These are phyloP conservation scores for Trichoderma virens DNA, from an alignment of 495 filamentous ascomycete genomes.

Conservation along the genomic window DNA sequence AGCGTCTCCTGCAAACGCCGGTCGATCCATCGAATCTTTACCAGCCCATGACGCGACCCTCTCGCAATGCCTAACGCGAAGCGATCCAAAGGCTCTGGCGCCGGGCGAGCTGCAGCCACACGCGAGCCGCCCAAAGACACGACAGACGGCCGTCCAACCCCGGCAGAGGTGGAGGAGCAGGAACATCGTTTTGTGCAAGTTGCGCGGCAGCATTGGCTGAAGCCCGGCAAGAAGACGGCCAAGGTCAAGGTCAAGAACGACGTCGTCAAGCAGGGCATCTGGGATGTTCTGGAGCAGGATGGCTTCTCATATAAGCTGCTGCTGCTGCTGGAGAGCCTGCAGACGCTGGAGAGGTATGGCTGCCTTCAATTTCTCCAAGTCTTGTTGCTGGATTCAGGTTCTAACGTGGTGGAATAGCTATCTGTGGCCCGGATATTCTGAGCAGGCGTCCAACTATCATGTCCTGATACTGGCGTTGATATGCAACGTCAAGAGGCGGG, in stretches of 20 bases:
- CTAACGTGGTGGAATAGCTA: conserved; percentile 47
- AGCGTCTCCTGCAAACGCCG: neutral
- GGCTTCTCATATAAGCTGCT: conserved; percentile 69
- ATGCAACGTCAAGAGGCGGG: conserved; percentile 79
- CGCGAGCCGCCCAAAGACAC: conserved; percentile 13
- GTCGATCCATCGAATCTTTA: neutral
- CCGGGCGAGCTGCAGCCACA: conserved; percentile 28
- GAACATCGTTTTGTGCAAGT: conserved; percentile 76
- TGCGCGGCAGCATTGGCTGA: conserved; percentile 80
- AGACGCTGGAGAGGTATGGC: conserved; percentile 75
- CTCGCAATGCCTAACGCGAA: conserved; percentile 41
- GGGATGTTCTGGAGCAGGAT: conserved; percentile 79
- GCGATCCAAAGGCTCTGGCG: conserved; percentile 36
- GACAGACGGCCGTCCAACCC: conserved; percentile 17
- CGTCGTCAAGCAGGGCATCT: conserved; percentile 80
- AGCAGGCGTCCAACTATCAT: conserved; percentile 85
- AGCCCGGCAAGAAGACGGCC: conserved; percentile 44
- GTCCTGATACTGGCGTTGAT: conserved; percentile 78
- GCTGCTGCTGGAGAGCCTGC: conserved; percentile 79
- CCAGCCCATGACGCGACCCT: conserved; percentile 8
- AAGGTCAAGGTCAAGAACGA: conserved; percentile 73
- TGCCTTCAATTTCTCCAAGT: neutral
- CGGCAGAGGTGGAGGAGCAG: conserved; percentile 51
- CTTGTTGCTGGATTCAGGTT: conserved; percentile 15
- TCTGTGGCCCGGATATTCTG: conserved; percentile 88